These are phyloP conservation scores for Pyrus betulifolia DNA, from an alignment of 306 rosid species.

Conservation along the genomic window DNA sequence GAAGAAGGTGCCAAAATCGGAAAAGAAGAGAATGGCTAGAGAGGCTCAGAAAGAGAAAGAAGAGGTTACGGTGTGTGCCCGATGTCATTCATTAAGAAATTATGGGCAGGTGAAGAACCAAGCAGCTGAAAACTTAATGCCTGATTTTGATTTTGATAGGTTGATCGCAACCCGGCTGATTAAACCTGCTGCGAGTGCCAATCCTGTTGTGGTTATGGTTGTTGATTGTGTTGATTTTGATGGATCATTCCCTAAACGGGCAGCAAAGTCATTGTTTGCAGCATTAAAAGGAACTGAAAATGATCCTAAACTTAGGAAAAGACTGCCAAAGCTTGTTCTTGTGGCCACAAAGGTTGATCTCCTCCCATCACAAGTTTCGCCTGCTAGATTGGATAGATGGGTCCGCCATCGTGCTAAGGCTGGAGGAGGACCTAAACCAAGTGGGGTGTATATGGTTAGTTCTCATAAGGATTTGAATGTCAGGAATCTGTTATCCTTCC, in stretches of 20 bases:
- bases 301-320: conserved; percentile 45
- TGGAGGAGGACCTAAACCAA: conserved; percentile 73
- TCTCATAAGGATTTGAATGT: conserved; percentile 72
- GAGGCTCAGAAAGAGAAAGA: conserved; percentile 71
- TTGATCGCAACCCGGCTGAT: conserved; percentile 64
- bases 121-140: conserved; percentile 74
- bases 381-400: conserved; percentile 90
- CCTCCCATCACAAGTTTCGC: conserved; percentile 74
- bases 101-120: conserved; percentile 86
- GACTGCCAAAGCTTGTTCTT: conserved; percentile 76
- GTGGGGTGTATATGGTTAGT: conserved; percentile 78
- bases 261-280: conserved; percentile 66
- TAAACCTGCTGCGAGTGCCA: conserved; percentile 61
- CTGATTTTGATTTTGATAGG: conserved; percentile 88
- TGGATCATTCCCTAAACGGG: conserved; percentile 77
- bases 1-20: conserved; percentile 72
- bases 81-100: conserved; percentile 89
- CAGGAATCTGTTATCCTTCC: conserved; percentile 64
- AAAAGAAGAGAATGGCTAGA: conserved; percentile 65
- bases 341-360: conserved; percentile 94
- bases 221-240: conserved; percentile 96
- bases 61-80: conserved; percentile 85
- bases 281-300: conserved; percentile 46
- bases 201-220: conserved; percentile 74
- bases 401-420: conserved; percentile 72